phyloP scores from a whole-genome alignment of 23 red algal species.

The Chondrus crispus region DNA sequence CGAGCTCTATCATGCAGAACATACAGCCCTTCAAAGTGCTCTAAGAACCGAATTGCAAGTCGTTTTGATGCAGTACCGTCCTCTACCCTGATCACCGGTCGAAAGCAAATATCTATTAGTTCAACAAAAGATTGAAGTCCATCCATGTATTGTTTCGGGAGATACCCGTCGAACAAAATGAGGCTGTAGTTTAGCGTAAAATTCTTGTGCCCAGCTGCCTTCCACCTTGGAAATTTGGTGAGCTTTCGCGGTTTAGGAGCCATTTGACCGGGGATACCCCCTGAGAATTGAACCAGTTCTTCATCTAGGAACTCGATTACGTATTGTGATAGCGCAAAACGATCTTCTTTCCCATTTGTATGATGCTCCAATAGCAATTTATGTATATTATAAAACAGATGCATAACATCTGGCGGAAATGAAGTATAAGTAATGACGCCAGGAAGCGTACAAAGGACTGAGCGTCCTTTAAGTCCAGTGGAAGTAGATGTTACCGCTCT shows the following conservation, averaged over 20 bases:
- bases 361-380: neutral
- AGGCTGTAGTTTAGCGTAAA: neutral
- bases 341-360: neutral
- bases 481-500: neutral
- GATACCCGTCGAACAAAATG: neutral
- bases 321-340: neutral
- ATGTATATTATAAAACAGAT: slow-evolving; percentile 29
- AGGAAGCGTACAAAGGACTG: neutral
- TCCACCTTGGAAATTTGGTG: neutral
- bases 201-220: neutral
- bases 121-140: neutral
- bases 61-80: neutral
- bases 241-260: neutral
- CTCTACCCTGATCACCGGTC: neutral
- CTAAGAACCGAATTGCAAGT: neutral
- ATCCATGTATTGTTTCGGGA: neutral
- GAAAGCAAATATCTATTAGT: neutral
- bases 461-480: neutral
- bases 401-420: slow-evolving; percentile 22
- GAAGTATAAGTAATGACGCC: neutral
- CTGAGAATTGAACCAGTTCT: neutral
- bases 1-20: neutral
- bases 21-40: neutral
- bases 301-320: neutral
- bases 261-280: neutral